Conservation (phyloP, 2,329 filamentous ascomycete species). For the Chaetomium sp. region DNA sequence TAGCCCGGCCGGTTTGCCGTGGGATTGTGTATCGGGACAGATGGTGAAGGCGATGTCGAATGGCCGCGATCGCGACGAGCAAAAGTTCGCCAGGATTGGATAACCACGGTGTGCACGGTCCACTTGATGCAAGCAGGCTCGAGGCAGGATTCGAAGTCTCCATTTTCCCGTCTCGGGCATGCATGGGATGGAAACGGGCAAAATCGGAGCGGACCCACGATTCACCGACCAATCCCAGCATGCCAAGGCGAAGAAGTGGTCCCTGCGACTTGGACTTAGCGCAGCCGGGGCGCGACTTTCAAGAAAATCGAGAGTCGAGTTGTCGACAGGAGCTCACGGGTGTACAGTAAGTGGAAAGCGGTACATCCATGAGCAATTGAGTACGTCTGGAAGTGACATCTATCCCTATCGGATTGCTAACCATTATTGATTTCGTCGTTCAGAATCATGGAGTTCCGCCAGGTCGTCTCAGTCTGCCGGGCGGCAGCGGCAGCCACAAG, state of each 20-base stretch:
- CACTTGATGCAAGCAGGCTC: conserved; percentile 2
- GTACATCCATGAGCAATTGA: conserved; percentile 28
- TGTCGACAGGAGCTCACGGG: background rate
- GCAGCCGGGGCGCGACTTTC: conserved; percentile 24
- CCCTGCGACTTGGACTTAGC: conserved; percentile 1
- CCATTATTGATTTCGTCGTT: background rate
- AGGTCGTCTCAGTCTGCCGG: conserved; percentile 30
- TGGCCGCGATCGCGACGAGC: conserved; percentile 22
- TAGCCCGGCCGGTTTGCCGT: background rate
- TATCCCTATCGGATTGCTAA: conserved; percentile 2
- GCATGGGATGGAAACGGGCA: background rate
- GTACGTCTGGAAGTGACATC: conserved; percentile 12
- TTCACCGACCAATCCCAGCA: conserved; percentile 12
- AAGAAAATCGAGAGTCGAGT: conserved; percentile 22
- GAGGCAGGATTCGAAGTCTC: background rate
- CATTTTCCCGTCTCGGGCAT: too few relatives aligned
- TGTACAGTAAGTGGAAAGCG: conserved; percentile 1
- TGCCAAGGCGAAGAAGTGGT: conserved; percentile 13
- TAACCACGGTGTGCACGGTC: conserved; percentile 15
- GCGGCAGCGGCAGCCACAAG: conserved; percentile 24
- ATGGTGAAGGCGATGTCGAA: conserved; percentile 1
- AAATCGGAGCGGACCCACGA: conserved; percentile 21
- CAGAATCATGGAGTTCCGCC: conserved; percentile 36
- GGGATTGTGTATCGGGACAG: background rate
- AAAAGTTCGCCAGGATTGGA: conserved; percentile 27